These are phyloP conservation scores for Microdochium paspali DNA, from an alignment of 2,329 filamentous ascomycete genomes.

Conservation along the genomic window DNA sequence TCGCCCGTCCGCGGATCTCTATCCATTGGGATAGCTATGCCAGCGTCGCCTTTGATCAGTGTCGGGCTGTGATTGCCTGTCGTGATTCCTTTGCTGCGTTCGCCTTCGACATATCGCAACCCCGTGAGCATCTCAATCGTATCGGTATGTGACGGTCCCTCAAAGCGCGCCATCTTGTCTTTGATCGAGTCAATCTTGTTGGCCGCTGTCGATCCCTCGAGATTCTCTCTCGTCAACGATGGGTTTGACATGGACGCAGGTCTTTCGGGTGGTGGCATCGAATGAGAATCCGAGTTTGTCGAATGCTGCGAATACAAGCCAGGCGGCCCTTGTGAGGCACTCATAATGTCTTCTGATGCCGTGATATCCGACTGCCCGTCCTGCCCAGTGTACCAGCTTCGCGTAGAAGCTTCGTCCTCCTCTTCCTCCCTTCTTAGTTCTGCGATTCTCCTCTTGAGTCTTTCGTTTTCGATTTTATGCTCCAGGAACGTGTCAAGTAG, in stretches of 20 bases:
- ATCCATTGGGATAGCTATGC: constrained; percentile 75
- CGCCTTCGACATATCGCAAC: constrained; percentile 76
- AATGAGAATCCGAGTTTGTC: constrained; percentile 19
- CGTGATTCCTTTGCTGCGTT: constrained; percentile 79
- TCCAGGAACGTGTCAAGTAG: constrained; percentile 89
- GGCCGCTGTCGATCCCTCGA: constrained; percentile 61
- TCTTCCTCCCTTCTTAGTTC: constrained; percentile 80
- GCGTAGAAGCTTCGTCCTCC: constrained; percentile 63
- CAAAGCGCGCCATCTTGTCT: constrained; percentile 78
- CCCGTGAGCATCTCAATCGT: constrained; percentile 92
- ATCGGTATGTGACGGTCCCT: constrained; percentile 68
- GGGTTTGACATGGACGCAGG: constrained; percentile 47
- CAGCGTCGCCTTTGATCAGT: constrained; percentile 75
- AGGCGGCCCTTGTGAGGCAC: constrained; percentile 20
- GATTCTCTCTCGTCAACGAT: constrained; percentile 68
- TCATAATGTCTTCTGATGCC: constrained; percentile 33
- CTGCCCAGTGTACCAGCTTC: constrained; percentile 50
- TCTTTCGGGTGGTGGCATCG: constrained; percentile 60
- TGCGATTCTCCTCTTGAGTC: constrained; percentile 72
- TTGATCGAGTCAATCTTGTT: constrained; percentile 65
- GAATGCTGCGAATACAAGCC: constrained; percentile 26
- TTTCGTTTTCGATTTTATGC: constrained; percentile 94
- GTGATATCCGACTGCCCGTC: constrained; percentile 46
- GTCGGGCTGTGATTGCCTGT: constrained; percentile 75
- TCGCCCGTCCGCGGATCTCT: constrained; percentile 63